Evolutionary conservation across 768 basidiomycete genomes (phyloP), one percentile per base, ranked within the genome.

Genomic region (Boletus eberwhitei): DNA sequence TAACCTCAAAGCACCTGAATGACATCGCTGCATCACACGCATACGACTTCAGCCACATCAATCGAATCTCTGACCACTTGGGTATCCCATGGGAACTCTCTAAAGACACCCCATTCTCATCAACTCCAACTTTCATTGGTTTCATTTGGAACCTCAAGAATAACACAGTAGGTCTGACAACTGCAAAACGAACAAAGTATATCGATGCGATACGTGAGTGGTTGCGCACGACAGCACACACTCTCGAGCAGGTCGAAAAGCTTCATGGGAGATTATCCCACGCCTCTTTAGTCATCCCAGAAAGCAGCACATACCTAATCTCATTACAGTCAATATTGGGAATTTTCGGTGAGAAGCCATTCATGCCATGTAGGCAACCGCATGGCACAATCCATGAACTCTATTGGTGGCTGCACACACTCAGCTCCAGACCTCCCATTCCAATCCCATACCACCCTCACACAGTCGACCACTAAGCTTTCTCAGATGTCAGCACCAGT

Each of bases 101-200:
- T 9, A 51, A 51, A 8, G 41, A 52, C 2, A 36, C 19, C 1
- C 35, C 35, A 1, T 52, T 52, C 17, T 52, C 34, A n/a, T 19
- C 34, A 0, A 51, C 9, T n/a, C 32, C 42, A 2, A 21, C 3
- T 3, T 44, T 29, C 14, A 9, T 52, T 5, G 35, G 50, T 4
- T 52, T 52, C 42, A 52, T 11, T 4, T 51, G 50, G 50, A 24
- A 51, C 35, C 12, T 51, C 0, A 13, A 51, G 4, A 29, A 29
- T 29, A 29, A 29, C 7, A 29, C 7, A 29, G 8, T 29, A 29
- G 29, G 29, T 29, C 8, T 29, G 29, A 29, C 8, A 8, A 29
- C 29, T 1, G 29, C 29, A 29, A 29, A 29, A 29, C 3, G 8
- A 29, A 29, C 8, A 3, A 29, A 29, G 29, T 29, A 29, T 8